Base-by-base conservation (phyloP, 2,329 filamentous ascomycete genomes). In the Rhinocladiella mackenziei region DNA sequence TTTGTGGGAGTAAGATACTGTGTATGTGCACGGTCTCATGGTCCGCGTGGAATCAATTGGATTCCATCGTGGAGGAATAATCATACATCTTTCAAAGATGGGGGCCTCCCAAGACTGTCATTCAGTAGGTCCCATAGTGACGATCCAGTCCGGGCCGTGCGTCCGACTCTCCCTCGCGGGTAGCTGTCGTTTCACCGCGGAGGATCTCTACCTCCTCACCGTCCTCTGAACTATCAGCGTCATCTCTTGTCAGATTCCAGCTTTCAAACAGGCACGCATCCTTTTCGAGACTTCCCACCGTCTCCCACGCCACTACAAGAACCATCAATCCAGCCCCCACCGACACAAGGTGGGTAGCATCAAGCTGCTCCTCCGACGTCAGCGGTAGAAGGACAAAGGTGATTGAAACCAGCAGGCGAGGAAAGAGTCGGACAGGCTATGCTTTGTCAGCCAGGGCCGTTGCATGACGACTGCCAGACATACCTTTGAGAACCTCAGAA, bases 241-340 rank as follows among this genome's bases (percentile, higher is more conserved):
- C 35, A 14, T 43, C 36, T 31, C 33, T 31, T 6, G 42, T 37
- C n/a, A 32, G 26, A 35, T 29, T 25, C 47, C 47, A 50, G 29
- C 36, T 46, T 31, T 46, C 47, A 32, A 33, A 50, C n/a, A 50
- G 13, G 23, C 15, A 5, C 9, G 37, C 43, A 30, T 32, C 38
- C 23, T 41, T 45, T 25, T 46, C 29, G 3, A 50, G 33, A 15
- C 47, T 35, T 17, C 47, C 47, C 10, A 32, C 43, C 14, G 66
- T 72, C 56, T 73, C 71, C 69, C 69, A 73, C 7, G 72, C 50
- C 3, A 69, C 51, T 3, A 68, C 57, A 43, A 69, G 64, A 1
- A 64, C 66, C 40, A 73, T 63, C 11, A 73, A 1, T 62, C 60
- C 68, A 69, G 41, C 71, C 29, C 71, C 58, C 5, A 70, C 60